Evolutionary conservation across 2,329 filamentous ascomycete species (phyloP).

Genomic region (Aspergillus fumigatiaffinis): DNA sequence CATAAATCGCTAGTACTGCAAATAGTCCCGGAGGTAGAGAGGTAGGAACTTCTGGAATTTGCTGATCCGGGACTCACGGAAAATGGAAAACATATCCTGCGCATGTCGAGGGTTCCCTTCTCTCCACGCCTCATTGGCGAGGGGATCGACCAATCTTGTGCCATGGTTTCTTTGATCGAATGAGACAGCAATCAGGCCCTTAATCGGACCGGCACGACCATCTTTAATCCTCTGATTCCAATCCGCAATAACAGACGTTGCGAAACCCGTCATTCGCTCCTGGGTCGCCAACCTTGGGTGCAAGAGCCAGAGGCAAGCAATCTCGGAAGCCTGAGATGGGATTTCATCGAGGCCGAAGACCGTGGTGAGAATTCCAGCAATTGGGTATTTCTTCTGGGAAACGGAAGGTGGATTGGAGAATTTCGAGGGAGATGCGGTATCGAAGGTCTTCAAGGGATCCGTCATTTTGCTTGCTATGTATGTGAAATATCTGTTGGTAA

Average conservation of each 20-base stretch:
- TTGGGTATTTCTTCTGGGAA: conserved; percentile 63
- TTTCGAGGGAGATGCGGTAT: conserved; percentile 16
- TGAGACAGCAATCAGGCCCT: conserved; percentile 71
- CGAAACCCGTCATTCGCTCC: conserved; percentile 71
- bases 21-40: not conserved
- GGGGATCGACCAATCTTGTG: conserved; percentile 60
- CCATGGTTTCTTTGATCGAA: conserved; percentile 97
- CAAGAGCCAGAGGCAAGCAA: conserved; percentile 87
- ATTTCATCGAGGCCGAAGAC: conserved; percentile 80
- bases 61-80: conserved; percentile 49
- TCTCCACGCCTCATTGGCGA: conserved; percentile 75
- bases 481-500: not conserved
- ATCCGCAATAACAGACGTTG: conserved; percentile 61
- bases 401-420: conserved; percentile 39
- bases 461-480: conserved; percentile 23
- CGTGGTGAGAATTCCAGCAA: conserved; percentile 74
- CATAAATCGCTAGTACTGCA: not conserved
- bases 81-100: conserved; percentile 83
- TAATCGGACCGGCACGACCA: conserved; percentile 28
- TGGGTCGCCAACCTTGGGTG: conserved; percentile 72
- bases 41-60: no score
- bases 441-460: conserved; percentile 33
- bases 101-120: conserved; percentile 77
- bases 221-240: conserved; percentile 55
- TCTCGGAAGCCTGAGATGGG: conserved; percentile 46